Evolutionary conservation across 805 yeast genomes (phyloP), one percentile per base, ranked within the genome.

Genomic region (Candida oleophila): DNA sequence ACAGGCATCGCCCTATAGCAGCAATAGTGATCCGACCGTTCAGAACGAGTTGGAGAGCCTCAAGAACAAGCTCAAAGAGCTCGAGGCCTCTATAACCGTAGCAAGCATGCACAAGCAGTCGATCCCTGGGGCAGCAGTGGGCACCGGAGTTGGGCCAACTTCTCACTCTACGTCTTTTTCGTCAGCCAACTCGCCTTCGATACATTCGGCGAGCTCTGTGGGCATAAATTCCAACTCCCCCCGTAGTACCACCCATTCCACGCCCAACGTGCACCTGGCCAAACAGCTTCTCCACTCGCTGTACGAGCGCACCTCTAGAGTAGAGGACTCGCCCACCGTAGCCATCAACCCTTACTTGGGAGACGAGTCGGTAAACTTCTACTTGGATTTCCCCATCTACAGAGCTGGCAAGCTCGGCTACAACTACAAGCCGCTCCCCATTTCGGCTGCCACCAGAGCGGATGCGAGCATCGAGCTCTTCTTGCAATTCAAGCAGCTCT

Each of bases 41-140:
- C 38, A 44, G 3, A 4, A n/a, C 12, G 47, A 44, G 37, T n/a
- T 44, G 11, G 47, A 39, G 39, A 35, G 15, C 12, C 38, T 44
- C 22, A 38, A 33, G 22, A 21, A 22, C 28, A 44, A 44, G 20
- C 21, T 44, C 3, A 38, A 34, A n/a, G 43, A 33, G 30, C 34
- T 44, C 19, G 47, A 44, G 18, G 43, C 42, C 16, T 22, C 38
- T 12, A 34, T 41, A 15, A 44, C 42, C 3, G 40, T 38, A 3
- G 43, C 43, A 3, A 41, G 22, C n/a, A 16, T 41, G 35, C 43
- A 41, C 19, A 39, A 39, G 18, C 38, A 7, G 38, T 18, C 38
- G 11, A 14, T 14, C 5, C 38, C 20, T 9, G 12, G 38, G 11
- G 5, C 20, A 9, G 38, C 12, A 15, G 5, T 9, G 9, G 38